A percentile compares a stretch with the other conserved stretches of the same genome.
Evolutionary conservation across 495 filamentous ascomycete genomes (phyloP).

Genomic region (Aspergillus ellipticus): DNA sequence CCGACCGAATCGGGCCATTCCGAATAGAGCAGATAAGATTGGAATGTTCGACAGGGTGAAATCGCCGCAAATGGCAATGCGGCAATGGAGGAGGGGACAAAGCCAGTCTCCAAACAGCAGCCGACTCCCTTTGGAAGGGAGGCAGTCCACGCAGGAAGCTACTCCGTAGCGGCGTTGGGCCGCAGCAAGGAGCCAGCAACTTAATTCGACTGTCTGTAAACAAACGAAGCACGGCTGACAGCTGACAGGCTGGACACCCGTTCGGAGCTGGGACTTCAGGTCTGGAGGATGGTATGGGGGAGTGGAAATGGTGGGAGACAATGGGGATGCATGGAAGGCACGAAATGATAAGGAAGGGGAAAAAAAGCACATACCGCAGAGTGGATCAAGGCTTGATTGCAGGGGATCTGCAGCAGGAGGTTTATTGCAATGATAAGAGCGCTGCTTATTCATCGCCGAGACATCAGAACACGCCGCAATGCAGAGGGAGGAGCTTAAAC

Average conservation of each 20-base stretch:
- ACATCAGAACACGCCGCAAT: slow-evolving; percentile 9
- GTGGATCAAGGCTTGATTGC: slow-evolving; percentile 25
- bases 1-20: slow-evolving; percentile 30
- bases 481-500: slow-evolving; percentile 4
- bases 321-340: slow-evolving; percentile 3
- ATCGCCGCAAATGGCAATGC: slow-evolving; percentile 4
- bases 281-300: not conserved
- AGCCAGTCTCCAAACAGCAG: slow-evolving; percentile 1
- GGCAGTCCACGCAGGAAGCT: not conserved
- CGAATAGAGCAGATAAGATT: slow-evolving; percentile 13
- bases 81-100: not conserved
- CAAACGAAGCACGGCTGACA: slow-evolving; percentile 1
- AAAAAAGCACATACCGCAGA: slow-evolving; percentile 17
- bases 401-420: slow-evolving; percentile 26
- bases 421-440: slow-evolving; percentile 15
- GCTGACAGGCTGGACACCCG: not conserved
- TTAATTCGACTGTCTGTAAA: not conserved
- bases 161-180: slow-evolving; percentile 1
- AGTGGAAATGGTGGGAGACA: not conserved
- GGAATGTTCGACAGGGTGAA: slow-evolving; percentile 9
- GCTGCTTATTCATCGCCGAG: slow-evolving; percentile 33
- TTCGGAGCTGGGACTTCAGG: not conserved
- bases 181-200: slow-evolving; percentile 3
- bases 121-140: not conserved
- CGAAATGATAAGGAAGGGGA: slow-evolving; percentile 8